Evolutionary conservation across 257 asterid species (phyloP), one percentile per base, ranked within the genome.

Genomic region (Henckelia pumila): DNA sequence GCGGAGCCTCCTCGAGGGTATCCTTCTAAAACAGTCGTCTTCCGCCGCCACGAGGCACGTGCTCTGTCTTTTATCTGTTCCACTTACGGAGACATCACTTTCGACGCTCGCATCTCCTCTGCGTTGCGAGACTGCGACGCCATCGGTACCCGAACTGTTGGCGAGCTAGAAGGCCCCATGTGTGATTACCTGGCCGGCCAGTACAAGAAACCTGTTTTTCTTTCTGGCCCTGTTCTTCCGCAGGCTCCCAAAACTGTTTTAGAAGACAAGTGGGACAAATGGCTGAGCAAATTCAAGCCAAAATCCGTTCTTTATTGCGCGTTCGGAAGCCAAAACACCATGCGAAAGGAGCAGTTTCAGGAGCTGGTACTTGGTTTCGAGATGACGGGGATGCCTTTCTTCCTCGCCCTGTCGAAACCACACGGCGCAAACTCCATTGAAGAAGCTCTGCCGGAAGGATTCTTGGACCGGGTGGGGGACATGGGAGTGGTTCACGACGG

Each of bases 401-500:
- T 87, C 9, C 30, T 89, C 1, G 95, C 96, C 19, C 56, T 87
- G 33, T 81, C 85, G 33, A 87, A 83, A 17, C 95, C 95, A 17
- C 67, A 73, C 32, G 95, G 96, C 6, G 74, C 74, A 0, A 57
- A 71, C 23, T 70, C 88, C 1, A 64, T 87, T 0, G 89, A 86
- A 59, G 95, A 89, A 33, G 95, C 96, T 3, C 50, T 92, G 69
- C 93, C 92, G 2, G 91, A 85, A 72, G 96, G 96, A 47, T 89
- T 92, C 23, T n/a, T 69, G 72, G 87, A 84, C 61, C 71, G 95
- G 77, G 81, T 80, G 1, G 73, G 78, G 40, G 91, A 73, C 0
- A 72, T 80, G 2, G 98, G 93, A 0, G 69, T 83, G 62, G 89
- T 89, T 0, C 66, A 77, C 32, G 95, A 85, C 8, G 95, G 90